Evolutionary conservation across 2,329 filamentous ascomycete species (phyloP).

Genomic region (Byssochlamys sp.): DNA sequence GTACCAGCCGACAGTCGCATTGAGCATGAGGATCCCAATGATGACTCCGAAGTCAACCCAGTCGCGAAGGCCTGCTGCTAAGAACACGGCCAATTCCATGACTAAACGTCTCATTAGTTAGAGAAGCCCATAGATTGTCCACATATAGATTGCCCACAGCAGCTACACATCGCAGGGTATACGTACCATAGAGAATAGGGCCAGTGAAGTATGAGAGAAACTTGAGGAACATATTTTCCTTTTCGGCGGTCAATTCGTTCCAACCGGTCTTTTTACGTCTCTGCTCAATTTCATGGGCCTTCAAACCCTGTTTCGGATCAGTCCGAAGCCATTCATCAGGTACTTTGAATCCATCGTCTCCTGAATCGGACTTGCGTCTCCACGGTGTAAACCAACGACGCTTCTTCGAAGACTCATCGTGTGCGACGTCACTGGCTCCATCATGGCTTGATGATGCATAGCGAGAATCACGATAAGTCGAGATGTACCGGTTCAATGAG

Average conservation of each 20-base stretch:
- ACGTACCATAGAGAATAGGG: slow-evolving; percentile 62
- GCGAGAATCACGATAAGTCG: slow-evolving; percentile 50
- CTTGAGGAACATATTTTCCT: slow-evolving; percentile 60
- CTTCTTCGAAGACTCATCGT: slow-evolving; percentile 35
- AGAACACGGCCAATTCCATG: slow-evolving; percentile 62
- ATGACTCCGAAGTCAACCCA: slow-evolving; percentile 67
- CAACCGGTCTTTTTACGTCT: slow-evolving; percentile 54
- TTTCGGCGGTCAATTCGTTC: slow-evolving; percentile 60
- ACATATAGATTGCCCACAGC: not conserved
- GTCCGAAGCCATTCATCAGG: slow-evolving; percentile 57
- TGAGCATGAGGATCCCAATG: slow-evolving; percentile 59
- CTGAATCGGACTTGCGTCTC: slow-evolving; percentile 12
- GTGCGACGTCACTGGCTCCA: slow-evolving; percentile 27
- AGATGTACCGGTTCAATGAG: slow-evolving; percentile 54
- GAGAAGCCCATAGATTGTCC: not conserved
- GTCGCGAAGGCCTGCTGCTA: slow-evolving; percentile 59
- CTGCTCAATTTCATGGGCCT: slow-evolving; percentile 46
- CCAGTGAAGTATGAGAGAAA: slow-evolving; percentile 62
- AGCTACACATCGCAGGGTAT: slow-evolving; percentile 1
- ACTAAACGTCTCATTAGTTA: slow-evolving; percentile 20
- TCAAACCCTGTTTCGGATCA: slow-evolving; percentile 54
- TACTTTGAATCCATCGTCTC: slow-evolving; percentile 27
- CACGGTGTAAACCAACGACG: slow-evolving; percentile 50
- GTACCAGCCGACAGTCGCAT: slow-evolving; percentile 64
- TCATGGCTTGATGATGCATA: slow-evolving; percentile 28